Conservation (phyloP, 768 basidiomycete genomes). For the Phanerodontia chrysosporium region DNA sequence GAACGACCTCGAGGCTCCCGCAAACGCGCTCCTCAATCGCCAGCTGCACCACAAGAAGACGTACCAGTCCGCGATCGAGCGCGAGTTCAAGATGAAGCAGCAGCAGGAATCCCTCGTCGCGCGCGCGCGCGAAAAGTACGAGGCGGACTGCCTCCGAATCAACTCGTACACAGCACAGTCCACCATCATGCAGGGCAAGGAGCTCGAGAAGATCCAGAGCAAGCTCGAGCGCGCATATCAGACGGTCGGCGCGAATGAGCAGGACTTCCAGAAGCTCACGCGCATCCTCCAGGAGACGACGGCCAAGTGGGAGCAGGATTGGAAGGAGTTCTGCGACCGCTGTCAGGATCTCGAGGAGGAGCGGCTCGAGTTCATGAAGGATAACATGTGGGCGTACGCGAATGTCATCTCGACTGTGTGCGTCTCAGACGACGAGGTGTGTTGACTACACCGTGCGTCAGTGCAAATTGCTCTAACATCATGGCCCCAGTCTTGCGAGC, state of each 20-base stretch:
- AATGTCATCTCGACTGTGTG: constrained; percentile 96
- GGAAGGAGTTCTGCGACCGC: constrained; percentile 92
- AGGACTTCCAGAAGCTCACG: constrained; percentile 87
- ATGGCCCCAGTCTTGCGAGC: constrained; percentile 79
- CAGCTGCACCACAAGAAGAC: constrained; percentile 72
- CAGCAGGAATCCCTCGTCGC: constrained; percentile 80
- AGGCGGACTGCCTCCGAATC: constrained; percentile 87
- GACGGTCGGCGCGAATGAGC: constrained; percentile 87
- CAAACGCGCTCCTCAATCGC: constrained; percentile 53
- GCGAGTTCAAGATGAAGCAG: constrained; percentile 86
- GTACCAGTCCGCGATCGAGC: constrained; percentile 77
- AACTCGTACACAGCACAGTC: constrained; percentile 92
- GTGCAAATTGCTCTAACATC: not conserved
- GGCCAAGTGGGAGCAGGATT: constrained; percentile 86
- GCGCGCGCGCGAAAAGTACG: constrained; percentile 92
- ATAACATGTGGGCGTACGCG: constrained; percentile 93
- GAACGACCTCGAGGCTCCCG: constrained; percentile 66
- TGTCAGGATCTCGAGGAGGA: constrained; percentile 97
- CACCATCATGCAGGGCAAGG: constrained; percentile 87
- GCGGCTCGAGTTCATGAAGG: constrained; percentile 91
- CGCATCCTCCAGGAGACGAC: constrained; percentile 74
- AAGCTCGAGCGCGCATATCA: constrained; percentile 88
- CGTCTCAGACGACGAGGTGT: constrained; percentile 92
- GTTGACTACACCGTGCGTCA: not conserved
- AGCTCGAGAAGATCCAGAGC: constrained; percentile 82